Percentiles rank a stretch among this genome's conserved stretches.
Evolutionary conservation across 345 rosid species (phyloP).

Genomic region (Microcos paniculata): DNA sequence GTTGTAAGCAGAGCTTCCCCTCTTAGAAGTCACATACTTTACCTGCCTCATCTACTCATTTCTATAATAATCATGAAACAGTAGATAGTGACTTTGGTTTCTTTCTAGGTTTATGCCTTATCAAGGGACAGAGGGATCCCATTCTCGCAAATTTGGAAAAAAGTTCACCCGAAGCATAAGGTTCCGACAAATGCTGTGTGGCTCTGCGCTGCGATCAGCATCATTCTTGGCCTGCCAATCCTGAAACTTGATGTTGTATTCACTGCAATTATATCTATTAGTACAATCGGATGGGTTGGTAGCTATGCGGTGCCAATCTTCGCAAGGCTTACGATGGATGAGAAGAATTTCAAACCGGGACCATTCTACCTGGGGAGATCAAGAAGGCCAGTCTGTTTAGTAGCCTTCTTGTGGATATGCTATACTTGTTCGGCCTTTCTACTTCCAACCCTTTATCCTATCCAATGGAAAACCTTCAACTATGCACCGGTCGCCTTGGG

Average conservation of each 20-base stretch:
- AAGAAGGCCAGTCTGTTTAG: constrained; percentile 45
- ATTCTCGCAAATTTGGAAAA: constrained; percentile 47
- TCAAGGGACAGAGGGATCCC: constrained; percentile 62
- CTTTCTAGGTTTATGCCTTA: constrained; percentile 45
- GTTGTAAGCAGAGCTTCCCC: constrained; percentile 32
- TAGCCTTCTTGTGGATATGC: constrained; percentile 56
- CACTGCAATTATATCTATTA: constrained; percentile 55
- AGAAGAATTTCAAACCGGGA: constrained; percentile 52
- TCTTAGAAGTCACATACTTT: neutral
- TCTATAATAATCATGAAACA: neutral
- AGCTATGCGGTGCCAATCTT: constrained; percentile 58
- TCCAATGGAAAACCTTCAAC: constrained; percentile 50
- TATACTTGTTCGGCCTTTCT: constrained; percentile 58
- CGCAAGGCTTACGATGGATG: constrained; percentile 54
- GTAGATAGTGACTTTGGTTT: constrained; percentile 13
- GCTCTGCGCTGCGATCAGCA: constrained; percentile 55
- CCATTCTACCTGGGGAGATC: constrained; percentile 57
- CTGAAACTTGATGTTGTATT: constrained; percentile 48
- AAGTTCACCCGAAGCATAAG: constrained; percentile 53
- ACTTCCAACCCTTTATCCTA: constrained; percentile 51
- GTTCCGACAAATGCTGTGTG: constrained; percentile 59
- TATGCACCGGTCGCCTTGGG: constrained; percentile 56
- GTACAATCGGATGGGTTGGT: constrained; percentile 71
- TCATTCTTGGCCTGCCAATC: constrained; percentile 56
- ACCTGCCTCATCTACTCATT: neutral